These are phyloP conservation scores for Tanacetum coccineum DNA, from an alignment of 129 eudicot species.

Conservation along the genomic window DNA sequence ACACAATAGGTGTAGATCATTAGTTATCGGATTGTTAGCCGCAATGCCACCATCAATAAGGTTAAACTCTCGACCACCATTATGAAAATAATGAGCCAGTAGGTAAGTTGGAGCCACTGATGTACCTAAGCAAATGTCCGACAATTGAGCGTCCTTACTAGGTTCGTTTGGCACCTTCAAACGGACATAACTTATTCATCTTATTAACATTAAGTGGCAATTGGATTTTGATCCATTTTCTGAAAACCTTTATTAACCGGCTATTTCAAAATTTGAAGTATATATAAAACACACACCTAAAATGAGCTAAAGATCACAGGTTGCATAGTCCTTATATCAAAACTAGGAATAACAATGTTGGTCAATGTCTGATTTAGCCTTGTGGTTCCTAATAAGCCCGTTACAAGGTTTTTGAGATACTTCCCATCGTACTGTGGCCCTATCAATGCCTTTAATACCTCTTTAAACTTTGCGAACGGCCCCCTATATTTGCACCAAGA, in stretches of 20 bases:
- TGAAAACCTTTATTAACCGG: too few relatives aligned
- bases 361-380: conserved; percentile 48
- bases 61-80: conserved; percentile 40
- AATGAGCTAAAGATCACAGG: conserved; percentile 54
- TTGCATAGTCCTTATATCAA: conserved; percentile 50
- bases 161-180: conserved; percentile 39
- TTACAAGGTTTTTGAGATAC: conserved; percentile 35
- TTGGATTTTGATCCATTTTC: too few relatives aligned
- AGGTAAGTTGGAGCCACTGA: conserved; percentile 47
- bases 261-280: not conserved
- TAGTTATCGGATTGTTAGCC: conserved; percentile 50
- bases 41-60: conserved; percentile 49
- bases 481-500: conserved; percentile 31
- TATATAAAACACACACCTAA: conserved; percentile 23
- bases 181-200: not conserved
- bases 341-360: conserved; percentile 33
- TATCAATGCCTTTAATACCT: conserved; percentile 17
- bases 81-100: conserved; percentile 41
- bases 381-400: conserved; percentile 17
- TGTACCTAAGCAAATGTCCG: conserved; percentile 61
- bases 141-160: conserved; percentile 36
- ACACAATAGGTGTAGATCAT: not conserved
- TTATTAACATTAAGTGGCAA: not conserved
- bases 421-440: conserved; percentile 49
- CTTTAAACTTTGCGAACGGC: conserved; percentile 29